phyloP scores from a whole-genome alignment of 495 filamentous ascomycete genomes.

The Talaromyces nanjingensis region DNA sequence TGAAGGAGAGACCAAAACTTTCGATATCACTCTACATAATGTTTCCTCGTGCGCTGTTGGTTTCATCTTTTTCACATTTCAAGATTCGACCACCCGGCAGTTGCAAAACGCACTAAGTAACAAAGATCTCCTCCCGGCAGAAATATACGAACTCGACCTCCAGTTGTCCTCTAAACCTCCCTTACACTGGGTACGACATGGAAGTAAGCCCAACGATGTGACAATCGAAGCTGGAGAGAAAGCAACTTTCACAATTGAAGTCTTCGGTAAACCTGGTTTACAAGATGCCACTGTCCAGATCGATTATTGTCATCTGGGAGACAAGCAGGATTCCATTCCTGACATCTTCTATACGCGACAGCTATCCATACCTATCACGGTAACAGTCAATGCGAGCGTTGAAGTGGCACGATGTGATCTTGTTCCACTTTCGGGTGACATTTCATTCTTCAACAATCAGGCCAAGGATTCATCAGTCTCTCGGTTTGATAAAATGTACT shows the following conservation, averaged over 20 bases:
- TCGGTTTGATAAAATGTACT: neutral
- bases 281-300: conserved; percentile 77
- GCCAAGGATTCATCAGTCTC: neutral
- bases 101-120: conserved; percentile 67
- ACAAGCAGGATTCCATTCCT: conserved; percentile 53
- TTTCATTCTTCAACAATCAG: conserved; percentile 42
- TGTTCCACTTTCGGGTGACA: conserved; percentile 56
- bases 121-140: conserved; percentile 66
- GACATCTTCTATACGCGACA: conserved; percentile 79
- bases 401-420: conserved; percentile 74
- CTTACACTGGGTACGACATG: conserved; percentile 53
- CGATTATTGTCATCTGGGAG: conserved; percentile 69
- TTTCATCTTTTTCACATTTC: conserved; percentile 78
- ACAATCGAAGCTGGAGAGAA: conserved; percentile 64
- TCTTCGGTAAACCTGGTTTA: conserved; percentile 76
- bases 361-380: conserved; percentile 69
- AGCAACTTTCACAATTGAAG: conserved; percentile 72
- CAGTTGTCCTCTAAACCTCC: conserved; percentile 69
- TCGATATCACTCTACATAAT: conserved; percentile 77
- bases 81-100: conserved; percentile 75
- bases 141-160: conserved; percentile 79
- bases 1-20: conserved; percentile 73
- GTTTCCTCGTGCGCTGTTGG: conserved; percentile 71
- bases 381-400: conserved; percentile 87
- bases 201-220: conserved; percentile 33